Evolutionary conservation across 805 yeast genomes (phyloP).

Genomic region (Starmera amethionina): DNA sequence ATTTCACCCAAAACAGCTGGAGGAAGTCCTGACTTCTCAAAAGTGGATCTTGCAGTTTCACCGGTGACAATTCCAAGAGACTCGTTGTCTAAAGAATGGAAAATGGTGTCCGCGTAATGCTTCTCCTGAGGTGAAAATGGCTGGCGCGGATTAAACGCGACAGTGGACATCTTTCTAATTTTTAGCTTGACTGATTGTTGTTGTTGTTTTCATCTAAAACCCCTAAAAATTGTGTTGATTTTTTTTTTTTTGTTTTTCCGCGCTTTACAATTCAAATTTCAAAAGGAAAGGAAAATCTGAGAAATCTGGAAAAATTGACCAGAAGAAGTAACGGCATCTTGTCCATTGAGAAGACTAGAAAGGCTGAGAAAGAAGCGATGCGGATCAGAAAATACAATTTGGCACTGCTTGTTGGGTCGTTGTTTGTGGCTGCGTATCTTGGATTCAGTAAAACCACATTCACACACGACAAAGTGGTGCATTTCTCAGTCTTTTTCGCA

Average conservation of each 20-base stretch:
- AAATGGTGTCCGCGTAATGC: conserved; percentile 60
- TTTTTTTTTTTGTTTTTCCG: background rate
- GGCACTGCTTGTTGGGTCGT: conserved; percentile 25
- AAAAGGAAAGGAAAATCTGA: too few relatives aligned
- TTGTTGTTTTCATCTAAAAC: background rate
- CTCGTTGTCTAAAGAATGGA: conserved; percentile 72
- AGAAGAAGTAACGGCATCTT: too few relatives aligned
- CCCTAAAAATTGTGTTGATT: background rate
- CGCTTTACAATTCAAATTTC: background rate
- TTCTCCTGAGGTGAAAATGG: conserved; percentile 66
- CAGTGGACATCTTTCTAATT: conserved; percentile 5
- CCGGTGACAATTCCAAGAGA: conserved; percentile 80
- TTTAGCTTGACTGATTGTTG: background rate
- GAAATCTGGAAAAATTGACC: too few relatives aligned
- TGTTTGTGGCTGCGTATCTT: conserved; percentile 17
- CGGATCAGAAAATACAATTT: conserved; percentile 21
- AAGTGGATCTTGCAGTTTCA: conserved; percentile 68
- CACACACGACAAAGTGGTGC: conserved; percentile 41
- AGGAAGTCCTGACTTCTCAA: conserved; percentile 79
- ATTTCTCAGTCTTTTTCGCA: conserved; percentile 34
- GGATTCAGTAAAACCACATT: conserved; percentile 27
- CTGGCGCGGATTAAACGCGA: conserved; percentile 15
- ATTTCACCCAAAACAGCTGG: conserved; percentile 75
- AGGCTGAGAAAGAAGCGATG: conserved; percentile 3
- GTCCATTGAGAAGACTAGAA: too few relatives aligned